phyloP scores from a whole-genome alignment of 139 green algal genomes.

The Eudorina sp. region DNA sequence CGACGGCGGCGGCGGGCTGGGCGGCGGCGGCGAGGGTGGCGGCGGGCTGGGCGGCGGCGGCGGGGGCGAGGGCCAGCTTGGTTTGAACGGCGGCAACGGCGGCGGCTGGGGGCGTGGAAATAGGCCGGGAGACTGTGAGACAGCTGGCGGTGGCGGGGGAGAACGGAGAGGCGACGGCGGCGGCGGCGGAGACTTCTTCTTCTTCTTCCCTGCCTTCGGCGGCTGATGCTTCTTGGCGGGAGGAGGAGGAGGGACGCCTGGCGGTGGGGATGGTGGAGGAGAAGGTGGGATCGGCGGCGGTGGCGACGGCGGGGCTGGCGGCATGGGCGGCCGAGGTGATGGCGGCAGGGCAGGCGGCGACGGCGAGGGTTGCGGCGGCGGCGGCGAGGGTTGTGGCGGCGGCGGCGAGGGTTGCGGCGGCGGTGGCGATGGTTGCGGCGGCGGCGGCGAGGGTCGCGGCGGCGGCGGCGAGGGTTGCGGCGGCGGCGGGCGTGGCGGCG shows the following conservation, averaged over 20 bases:
- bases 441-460: background rate
- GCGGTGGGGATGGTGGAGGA: no score
- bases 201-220: no score
- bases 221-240: no score
- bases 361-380: background rate
- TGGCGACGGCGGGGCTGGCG: background rate
- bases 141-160: background rate
- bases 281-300: background rate
- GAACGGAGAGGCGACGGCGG: no score
- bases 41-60: background rate
- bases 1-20: background rate
- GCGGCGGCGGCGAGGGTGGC: background rate
- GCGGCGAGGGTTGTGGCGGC: background rate
- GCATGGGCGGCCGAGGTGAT: background rate
- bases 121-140: background rate
- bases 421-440: background rate
- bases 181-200: background rate
- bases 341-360: background rate
- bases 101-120: background rate
- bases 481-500: background rate
- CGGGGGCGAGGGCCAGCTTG: background rate
- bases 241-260: no score
- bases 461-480: background rate
- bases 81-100: background rate
- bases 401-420: background rate